Evolutionary conservation across 805 yeast genomes (phyloP).

Genomic region (Saccharomycopsis synnaedendra): DNA sequence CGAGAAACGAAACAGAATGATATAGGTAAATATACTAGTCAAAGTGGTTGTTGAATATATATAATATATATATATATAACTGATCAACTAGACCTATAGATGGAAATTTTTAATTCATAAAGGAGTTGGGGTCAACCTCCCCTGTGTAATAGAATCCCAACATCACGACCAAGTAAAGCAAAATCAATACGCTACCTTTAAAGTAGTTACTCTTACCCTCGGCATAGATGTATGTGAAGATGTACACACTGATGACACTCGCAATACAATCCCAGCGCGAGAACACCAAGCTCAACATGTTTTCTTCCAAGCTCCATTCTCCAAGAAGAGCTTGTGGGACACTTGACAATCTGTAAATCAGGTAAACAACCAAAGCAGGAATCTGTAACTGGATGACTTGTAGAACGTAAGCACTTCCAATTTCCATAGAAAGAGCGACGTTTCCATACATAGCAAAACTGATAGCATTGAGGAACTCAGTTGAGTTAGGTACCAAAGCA

Average conservation of each 20-base stretch:
- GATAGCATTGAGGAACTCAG: conserved; percentile 93
- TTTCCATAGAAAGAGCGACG: conserved; percentile 93
- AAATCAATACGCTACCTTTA: conserved; percentile 81
- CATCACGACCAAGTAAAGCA: conserved; percentile 64
- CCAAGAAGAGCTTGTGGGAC: conserved; percentile 24
- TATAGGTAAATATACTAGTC: neutral
- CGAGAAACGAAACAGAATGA: neutral
- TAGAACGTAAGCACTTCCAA: conserved; percentile 93
- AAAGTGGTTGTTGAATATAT: neutral
- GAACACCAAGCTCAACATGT: conserved; percentile 68
- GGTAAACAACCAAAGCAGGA: conserved; percentile 77
- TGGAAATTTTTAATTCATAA: conserved; percentile 2
- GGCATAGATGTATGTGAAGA: conserved; percentile 88
- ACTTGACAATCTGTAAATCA: conserved; percentile 39
- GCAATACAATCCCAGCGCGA: conserved; percentile 95
- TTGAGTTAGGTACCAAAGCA: conserved; percentile 93
- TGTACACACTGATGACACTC: conserved; percentile 69
- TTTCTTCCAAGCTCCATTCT: conserved; percentile 10
- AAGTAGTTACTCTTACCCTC: conserved; percentile 96
- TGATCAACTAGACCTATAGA: neutral
- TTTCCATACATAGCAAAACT: conserved; percentile 95
- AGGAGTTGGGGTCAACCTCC: conserved; percentile 13
- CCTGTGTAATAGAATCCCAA: conserved; percentile 69
- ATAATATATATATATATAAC: neutral
- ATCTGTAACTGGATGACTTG: conserved; percentile 92